Percentiles rank a stretch among this genome's conserved stretches.
Evolutionary conservation across 352 stramenopile genomes (phyloP).

Genomic region (Globisporangium paddicum): DNA sequence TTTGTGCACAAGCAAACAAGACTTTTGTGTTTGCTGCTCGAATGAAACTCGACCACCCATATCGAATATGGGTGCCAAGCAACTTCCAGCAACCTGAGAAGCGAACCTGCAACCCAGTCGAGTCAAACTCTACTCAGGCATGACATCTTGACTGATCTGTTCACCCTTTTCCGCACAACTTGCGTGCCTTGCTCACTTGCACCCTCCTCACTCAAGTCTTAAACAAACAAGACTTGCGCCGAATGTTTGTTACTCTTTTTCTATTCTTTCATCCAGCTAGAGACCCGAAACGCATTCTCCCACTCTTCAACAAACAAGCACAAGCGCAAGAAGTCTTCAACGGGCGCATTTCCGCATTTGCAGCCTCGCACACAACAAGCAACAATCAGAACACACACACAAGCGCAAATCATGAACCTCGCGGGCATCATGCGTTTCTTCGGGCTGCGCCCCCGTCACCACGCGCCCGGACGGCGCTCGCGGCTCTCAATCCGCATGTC

Average conservation of each 20-base stretch:
- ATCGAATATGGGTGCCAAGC: background rate
- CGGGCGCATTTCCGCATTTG: slow-evolving; percentile 4
- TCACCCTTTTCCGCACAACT: background rate
- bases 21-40: background rate
- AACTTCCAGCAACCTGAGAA: background rate
- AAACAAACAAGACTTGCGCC: background rate
- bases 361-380: background rate
- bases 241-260: slow-evolving; percentile 6
- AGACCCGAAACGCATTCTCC: slow-evolving; percentile 2
- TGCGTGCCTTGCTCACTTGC: background rate
- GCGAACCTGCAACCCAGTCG: background rate
- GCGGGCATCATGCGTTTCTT: slow-evolving; percentile 17
- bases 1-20: background rate
- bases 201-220: background rate
- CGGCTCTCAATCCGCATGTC: slow-evolving; percentile 7
- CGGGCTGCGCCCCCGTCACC: slow-evolving; percentile 10
- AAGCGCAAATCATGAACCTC: slow-evolving; percentile 12
- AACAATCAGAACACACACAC: background rate
- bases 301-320: background rate
- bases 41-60: background rate
- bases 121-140: background rate
- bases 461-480: background rate
- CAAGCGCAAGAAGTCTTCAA: background rate
- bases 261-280: background rate
- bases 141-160: background rate